Conservation (phyloP, 1,284 basidiomycete genomes). For the Ustilago esculenta region DNA sequence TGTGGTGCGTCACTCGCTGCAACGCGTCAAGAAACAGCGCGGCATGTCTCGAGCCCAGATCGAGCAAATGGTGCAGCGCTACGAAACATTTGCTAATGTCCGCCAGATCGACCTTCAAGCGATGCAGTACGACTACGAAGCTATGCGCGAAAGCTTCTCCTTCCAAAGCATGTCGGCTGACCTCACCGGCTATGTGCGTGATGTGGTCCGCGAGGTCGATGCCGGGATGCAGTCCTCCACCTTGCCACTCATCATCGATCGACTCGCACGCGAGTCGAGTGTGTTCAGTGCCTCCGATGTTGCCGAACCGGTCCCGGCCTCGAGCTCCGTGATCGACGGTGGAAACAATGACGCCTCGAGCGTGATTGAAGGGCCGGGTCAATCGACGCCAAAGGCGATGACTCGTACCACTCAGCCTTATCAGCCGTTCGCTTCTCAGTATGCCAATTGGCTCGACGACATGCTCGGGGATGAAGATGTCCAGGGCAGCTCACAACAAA, state of each 20-base stretch:
- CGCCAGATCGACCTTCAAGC: conserved; percentile 29
- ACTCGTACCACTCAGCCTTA: conserved; percentile 4
- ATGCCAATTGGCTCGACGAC: conserved; percentile 33
- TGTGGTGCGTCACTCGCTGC: conserved; percentile 34
- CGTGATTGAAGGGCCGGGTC: conserved; percentile 15
- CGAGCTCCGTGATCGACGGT: conserved; percentile 24
- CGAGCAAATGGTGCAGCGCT: conserved; percentile 35
- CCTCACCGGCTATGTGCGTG: conserved; percentile 41
- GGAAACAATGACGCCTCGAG: conserved; percentile 13
- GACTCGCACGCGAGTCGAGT: conserved; percentile 37
- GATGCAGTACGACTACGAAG: conserved; percentile 21
- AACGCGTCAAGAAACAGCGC: conserved; percentile 35
- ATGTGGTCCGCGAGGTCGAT: conserved; percentile 50
- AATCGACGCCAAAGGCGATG: conserved; percentile 30
- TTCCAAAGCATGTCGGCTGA: conserved; percentile 38
- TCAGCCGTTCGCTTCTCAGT: conserved; percentile 43
- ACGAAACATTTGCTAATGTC: conserved; percentile 45
- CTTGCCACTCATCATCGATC: conserved; percentile 38
- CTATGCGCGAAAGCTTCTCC: conserved; percentile 32
- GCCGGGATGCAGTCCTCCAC: conserved; percentile 42
- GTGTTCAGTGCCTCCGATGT: conserved; percentile 25
- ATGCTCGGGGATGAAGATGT: conserved; percentile 28
- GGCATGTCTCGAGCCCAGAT: conserved; percentile 27
- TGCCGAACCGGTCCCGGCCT: conserved; percentile 9
- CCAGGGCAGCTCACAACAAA: conserved; percentile 2